Evolutionary conservation across 306 rosid genomes (phyloP).

Genomic region (Cicer bijugum): DNA sequence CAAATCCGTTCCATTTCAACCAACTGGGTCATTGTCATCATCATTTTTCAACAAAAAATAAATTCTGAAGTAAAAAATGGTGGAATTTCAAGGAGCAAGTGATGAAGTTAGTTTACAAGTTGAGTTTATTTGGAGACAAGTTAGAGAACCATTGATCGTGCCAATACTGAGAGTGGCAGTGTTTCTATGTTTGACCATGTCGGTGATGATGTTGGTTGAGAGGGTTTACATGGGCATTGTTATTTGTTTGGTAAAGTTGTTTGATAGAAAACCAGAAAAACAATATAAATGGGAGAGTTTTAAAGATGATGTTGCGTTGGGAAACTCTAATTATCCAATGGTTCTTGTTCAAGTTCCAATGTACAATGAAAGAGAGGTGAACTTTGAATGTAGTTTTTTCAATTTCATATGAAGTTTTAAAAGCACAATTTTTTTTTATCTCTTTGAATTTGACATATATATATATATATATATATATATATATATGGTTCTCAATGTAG

Average conservation of each 20-base stretch:
- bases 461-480: too few species aligned
- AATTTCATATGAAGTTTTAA: background rate
- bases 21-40: background rate
- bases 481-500: conserved; percentile 42
- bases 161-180: conserved; percentile 64
- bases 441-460: background rate
- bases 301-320: conserved; percentile 77
- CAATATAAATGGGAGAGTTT: conserved; percentile 79
- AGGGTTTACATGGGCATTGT: conserved; percentile 76
- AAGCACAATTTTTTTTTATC: background rate
- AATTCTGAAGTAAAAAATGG: conserved; percentile 50
- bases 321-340: conserved; percentile 72
- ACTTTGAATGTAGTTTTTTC: background rate
- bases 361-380: conserved; percentile 90
- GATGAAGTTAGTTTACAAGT: conserved; percentile 59
- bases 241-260: conserved; percentile 59
- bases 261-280: conserved; percentile 71
- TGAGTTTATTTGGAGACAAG: conserved; percentile 57
- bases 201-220: conserved; percentile 72
- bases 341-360: conserved; percentile 88
- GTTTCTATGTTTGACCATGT: conserved; percentile 65
- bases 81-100: conserved; percentile 54
- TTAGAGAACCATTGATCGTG: conserved; percentile 70
- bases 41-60: background rate
- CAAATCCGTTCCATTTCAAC: conserved; percentile 8